These are phyloP conservation scores for Picochlorum sp. DNA, from an alignment of 139 green algal genomes.

Conservation along the genomic window DNA sequence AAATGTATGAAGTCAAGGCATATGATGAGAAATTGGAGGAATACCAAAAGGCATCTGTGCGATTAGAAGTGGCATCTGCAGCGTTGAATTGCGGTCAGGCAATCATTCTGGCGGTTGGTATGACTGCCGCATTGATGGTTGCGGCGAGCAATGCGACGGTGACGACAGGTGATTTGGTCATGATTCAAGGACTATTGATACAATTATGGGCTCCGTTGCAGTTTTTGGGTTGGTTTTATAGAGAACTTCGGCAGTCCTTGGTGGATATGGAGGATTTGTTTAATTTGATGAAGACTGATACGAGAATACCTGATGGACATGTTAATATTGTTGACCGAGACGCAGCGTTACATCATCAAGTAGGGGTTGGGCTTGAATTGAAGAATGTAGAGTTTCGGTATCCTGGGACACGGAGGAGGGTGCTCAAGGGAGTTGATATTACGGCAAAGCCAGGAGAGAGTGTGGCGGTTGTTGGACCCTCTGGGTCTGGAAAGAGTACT, in stretches of 20 bases:
- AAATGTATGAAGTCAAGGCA: slow-evolving; percentile 35
- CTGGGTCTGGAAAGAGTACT: slow-evolving; percentile 38
- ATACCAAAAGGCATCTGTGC: slow-evolving; percentile 51
- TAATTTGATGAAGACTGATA: slow-evolving; percentile 60
- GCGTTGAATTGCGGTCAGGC: slow-evolving; percentile 88
- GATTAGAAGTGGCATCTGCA: slow-evolving; percentile 61
- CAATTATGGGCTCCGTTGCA: slow-evolving; percentile 91
- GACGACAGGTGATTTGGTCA: slow-evolving; percentile 19
- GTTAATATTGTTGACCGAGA: slow-evolving; percentile 4
- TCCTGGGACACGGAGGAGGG: slow-evolving; percentile 23
- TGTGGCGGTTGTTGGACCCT: slow-evolving; percentile 31
- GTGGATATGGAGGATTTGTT: slow-evolving; percentile 96
- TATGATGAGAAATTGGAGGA: slow-evolving; percentile 58
- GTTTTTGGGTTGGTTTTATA: slow-evolving; percentile 84
- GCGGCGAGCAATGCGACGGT: slow-evolving; percentile 12
- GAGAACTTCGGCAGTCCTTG: slow-evolving; percentile 79
- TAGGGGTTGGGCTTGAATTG: slow-evolving; percentile 46
- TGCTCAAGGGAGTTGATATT: slow-evolving; percentile 46
- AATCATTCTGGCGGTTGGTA: slow-evolving; percentile 64
- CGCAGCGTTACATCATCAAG: not conserved
- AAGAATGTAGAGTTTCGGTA: slow-evolving; percentile 65
- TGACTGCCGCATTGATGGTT: slow-evolving; percentile 54
- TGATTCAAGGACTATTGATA: slow-evolving; percentile 88
- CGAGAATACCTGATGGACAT: slow-evolving; percentile 48
- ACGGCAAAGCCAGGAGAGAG: slow-evolving; percentile 37